Base-by-base conservation (phyloP, 2,329 filamentous ascomycete species). In the Helotiales sp. region DNA sequence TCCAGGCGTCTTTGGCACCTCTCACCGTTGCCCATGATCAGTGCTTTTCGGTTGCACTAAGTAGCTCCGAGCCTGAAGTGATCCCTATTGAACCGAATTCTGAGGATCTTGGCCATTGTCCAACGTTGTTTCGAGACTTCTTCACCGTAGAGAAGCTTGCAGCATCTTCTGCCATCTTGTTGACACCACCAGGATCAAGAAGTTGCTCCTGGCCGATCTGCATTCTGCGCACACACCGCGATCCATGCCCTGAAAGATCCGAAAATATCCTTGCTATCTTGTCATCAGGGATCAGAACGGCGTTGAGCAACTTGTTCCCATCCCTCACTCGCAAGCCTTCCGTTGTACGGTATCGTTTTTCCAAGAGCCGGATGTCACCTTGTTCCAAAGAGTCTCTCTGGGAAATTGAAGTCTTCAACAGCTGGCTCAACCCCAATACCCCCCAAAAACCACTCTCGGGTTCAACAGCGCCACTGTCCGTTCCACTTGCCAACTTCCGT, bases 401-500 rank as follows among this genome's bases (percentile, higher is more conserved):
- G 57, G 57, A 45, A 57, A 57, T 45, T 57, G 52, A 45, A 45
- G 22, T 20, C 3, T 47, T 45, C 26, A 45, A 20, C 40, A 30
- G 30, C 57, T 60, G 57, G 34, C 34, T 60, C 13, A 60, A 15
- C 40, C 45, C 22, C 34, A 60, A 28, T 28, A 30, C 40, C 57
- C n/a, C 15, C 40, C 47, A 26, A n/a, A 47, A 60, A 20, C 24
- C 57, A 26, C 40, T 59, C 34, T 45, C 26, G 24, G 37, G 34
- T 28, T 47, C 22, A 43, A 43, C 15, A 47, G 26, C 57, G 57
- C 57, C 57, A 60, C 37, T 43, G 57, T 47, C 37, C 34, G 40
- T 47, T 37, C 57, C 57, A 60, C 40, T 60, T 60, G 37, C 57
- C 57, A 60, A 45, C 57, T 60, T 45, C 40, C 40, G 37, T 20